These are phyloP conservation scores for Effrenium voratum DNA, from an alignment of 73 alveolate species.

Conservation along the genomic window DNA sequence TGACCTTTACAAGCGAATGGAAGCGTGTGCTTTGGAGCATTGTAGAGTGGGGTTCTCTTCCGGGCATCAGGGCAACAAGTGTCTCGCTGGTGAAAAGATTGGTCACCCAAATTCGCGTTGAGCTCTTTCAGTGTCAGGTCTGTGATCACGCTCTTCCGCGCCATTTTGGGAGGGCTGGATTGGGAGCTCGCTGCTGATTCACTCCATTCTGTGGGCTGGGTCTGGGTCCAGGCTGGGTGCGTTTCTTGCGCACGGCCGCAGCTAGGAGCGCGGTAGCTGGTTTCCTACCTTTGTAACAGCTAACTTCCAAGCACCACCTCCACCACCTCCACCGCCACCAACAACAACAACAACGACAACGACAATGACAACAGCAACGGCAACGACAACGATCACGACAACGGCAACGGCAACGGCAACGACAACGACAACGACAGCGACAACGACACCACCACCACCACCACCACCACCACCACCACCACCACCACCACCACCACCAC, in stretches of 20 bases:
- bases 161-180: constrained; percentile 79
- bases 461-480: background rate
- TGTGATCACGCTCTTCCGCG: constrained; percentile 53
- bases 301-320: no score
- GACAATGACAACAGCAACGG: background rate
- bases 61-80: no score
- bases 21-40: no score
- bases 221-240: constrained; percentile 68
- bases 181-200: constrained; percentile 67
- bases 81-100: no score
- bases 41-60: no score
- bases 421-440: background rate
- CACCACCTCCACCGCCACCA: no score
- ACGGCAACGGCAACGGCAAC: background rate
- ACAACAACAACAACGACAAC: background rate
- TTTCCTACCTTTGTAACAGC: no score
- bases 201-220: constrained; percentile 18
- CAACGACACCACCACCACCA: no score
- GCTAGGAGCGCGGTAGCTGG: no score
- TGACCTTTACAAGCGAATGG: no score
- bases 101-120: no score
- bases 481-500: background rate
- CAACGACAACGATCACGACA: background rate
- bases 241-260: no score
- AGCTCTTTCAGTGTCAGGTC: constrained; percentile 2